phyloP scores from a whole-genome alignment of 139 green algal species.

The Closterium sp. region DNA sequence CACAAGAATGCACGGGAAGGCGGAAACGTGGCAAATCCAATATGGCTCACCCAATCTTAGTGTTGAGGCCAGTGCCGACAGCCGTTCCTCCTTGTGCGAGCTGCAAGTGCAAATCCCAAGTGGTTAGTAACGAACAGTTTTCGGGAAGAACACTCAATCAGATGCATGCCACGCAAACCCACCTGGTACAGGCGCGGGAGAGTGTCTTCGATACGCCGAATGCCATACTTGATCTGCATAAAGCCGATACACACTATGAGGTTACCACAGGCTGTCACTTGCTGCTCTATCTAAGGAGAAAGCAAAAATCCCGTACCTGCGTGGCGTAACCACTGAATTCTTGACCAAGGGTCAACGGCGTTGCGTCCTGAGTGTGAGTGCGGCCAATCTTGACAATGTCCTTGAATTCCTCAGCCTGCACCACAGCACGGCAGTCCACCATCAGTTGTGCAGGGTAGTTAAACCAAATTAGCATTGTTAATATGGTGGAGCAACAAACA shows the following conservation, averaged over 20 bases:
- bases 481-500: not conserved
- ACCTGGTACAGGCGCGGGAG: slow-evolving; percentile 71
- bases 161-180: not conserved
- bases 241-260: no score
- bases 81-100: slow-evolving; percentile 86
- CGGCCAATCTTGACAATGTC: slow-evolving; percentile 95
- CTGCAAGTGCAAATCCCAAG: slow-evolving; percentile 10
- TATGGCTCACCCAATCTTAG: slow-evolving; percentile 37
- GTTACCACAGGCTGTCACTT: no score
- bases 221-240: slow-evolving; percentile 75
- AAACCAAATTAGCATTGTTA: no score
- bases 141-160: not conserved
- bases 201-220: slow-evolving; percentile 67
- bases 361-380: slow-evolving; percentile 93
- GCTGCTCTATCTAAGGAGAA: not conserved
- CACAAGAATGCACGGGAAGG: not conserved
- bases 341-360: slow-evolving; percentile 90
- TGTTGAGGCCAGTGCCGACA: slow-evolving; percentile 95
- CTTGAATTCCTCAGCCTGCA: slow-evolving; percentile 65
- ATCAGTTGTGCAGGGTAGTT: no score
- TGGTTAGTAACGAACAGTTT: not conserved
- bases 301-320: slow-evolving; percentile 60
- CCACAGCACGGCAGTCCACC: not conserved
- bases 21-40: not conserved
- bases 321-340: slow-evolving; percentile 89